Evolutionary conservation across 176 grass and related monocot genomes (phyloP).

Genomic region (Musa acuminata): DNA sequence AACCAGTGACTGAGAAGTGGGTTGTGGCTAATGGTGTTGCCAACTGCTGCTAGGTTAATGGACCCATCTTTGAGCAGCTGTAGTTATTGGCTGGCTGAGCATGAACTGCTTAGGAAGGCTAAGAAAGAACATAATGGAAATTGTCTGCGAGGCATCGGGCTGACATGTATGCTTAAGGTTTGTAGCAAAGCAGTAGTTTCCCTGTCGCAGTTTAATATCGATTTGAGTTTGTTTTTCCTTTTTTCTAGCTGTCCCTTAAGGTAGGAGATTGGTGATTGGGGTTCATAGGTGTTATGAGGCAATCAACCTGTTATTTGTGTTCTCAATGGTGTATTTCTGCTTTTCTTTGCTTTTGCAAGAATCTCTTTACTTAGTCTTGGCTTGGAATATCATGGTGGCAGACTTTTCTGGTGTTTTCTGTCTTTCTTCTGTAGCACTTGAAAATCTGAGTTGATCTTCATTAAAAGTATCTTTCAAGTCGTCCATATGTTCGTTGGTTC

Average conservation of each 20-base stretch:
- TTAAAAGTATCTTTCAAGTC: too few species aligned
- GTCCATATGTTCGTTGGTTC: too few species aligned
- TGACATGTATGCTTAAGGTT: constrained; percentile 4
- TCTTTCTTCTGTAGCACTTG: neutral
- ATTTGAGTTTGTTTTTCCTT: neutral
- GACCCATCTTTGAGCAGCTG: neutral
- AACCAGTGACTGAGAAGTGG: constrained; percentile 31
- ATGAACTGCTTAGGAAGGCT: neutral
- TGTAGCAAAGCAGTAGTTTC: neutral
- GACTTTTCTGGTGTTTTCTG: neutral
- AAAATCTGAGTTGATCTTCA: too few species aligned
- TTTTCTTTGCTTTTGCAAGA: neutral
- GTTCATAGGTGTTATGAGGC: neutral
- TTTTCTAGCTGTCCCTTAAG: neutral
- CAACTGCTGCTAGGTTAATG: neutral
- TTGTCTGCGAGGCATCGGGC: neutral
- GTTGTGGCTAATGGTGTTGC: constrained; percentile 26
- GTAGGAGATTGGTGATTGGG: constrained; percentile 12
- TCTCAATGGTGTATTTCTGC: neutral
- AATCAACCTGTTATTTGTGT: neutral
- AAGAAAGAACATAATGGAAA: neutral
- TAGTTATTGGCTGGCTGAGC: neutral
- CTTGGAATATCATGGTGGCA: neutral
- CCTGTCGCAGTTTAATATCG: neutral
- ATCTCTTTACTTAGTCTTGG: neutral